These are phyloP conservation scores for Calonectria pseudoturangicola DNA, from an alignment of 2,329 filamentous ascomycete species.

Conservation along the genomic window DNA sequence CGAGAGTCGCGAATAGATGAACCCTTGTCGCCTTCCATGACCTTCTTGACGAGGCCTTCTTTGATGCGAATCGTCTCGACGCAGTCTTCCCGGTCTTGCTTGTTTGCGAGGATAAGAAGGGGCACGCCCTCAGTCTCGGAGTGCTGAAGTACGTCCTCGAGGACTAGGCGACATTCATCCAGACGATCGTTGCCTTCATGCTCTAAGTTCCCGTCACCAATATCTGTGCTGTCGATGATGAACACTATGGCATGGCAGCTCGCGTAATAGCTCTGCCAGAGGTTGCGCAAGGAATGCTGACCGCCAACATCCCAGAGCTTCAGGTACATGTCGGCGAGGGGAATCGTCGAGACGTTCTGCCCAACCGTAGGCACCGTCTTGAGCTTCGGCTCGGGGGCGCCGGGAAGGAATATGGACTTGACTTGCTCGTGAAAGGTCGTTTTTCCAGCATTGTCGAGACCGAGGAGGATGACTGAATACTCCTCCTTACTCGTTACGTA, in stretches of 20 bases:
- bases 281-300: conserved; percentile 88
- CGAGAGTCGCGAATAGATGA: conserved; percentile 90
- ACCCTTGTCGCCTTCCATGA: conserved; percentile 95
- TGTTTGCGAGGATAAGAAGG: conserved; percentile 94
- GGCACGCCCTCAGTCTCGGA: conserved; percentile 94
- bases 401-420: conserved; percentile 87
- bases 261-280: conserved; percentile 97
- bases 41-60: conserved; percentile 94
- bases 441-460: conserved; percentile 98
- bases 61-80: conserved; percentile 98
- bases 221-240: conserved; percentile 95
- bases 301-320: conserved; percentile 99
- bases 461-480: conserved; percentile 97
- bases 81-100: conserved; percentile 97
- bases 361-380: conserved; percentile 98
- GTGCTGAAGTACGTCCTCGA: conserved; percentile 92
- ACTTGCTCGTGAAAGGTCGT: conserved; percentile 98
- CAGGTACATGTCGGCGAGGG: conserved; percentile 94
- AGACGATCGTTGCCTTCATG: conserved; percentile 75
- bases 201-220: conserved; percentile 86
- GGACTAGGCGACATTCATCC: conserved; percentile 90
- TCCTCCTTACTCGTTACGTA: conserved; percentile 99
- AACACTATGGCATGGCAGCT: conserved; percentile 98
- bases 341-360: conserved; percentile 95
- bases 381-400: conserved; percentile 77